These are phyloP conservation scores for Thraustochytrium sp. DNA, from an alignment of 352 stramenopile species.

Conservation along the genomic window DNA sequence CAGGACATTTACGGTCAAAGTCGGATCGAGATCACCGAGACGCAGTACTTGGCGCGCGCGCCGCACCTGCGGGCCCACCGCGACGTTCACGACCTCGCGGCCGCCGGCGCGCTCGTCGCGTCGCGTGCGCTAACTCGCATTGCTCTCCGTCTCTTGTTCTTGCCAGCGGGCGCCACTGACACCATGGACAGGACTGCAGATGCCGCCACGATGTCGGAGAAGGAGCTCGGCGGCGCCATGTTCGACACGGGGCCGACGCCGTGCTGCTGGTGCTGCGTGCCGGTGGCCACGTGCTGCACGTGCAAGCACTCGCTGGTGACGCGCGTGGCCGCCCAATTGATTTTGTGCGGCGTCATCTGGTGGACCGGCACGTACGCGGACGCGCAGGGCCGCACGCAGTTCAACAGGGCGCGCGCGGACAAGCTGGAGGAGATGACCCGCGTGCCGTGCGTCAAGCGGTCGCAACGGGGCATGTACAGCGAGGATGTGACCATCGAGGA, in stretches of 20 bases:
- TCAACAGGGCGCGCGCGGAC: neutral
- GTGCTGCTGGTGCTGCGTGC: constrained; percentile 4
- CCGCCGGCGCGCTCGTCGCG: too few relatives aligned
- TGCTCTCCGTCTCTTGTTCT: too few relatives aligned
- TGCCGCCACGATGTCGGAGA: too few relatives aligned
- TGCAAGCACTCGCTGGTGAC: neutral
- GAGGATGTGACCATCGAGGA: neutral
- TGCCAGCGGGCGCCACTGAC: too few relatives aligned
- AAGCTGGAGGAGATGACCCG: neutral
- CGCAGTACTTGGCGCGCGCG: too few relatives aligned
- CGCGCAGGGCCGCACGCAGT: neutral
- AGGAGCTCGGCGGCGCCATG: too few relatives aligned
- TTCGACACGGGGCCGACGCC: neutral
- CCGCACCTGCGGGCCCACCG: too few relatives aligned
- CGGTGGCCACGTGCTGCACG: neutral
- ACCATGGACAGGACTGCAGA: too few relatives aligned
- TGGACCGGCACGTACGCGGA: neutral
- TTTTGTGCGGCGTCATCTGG: neutral
- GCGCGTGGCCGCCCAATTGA: neutral
- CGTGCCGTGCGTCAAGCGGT: neutral
- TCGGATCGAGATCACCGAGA: too few relatives aligned
- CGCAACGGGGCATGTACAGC: neutral
- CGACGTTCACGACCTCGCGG: too few relatives aligned
- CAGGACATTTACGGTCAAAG: too few relatives aligned
- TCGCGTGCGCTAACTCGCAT: too few relatives aligned